A percentile compares a stretch with the other conserved stretches of the same genome.
Evolutionary conservation across 306 rosid genomes (phyloP).

Genomic region (Dicorynia guianensis): DNA sequence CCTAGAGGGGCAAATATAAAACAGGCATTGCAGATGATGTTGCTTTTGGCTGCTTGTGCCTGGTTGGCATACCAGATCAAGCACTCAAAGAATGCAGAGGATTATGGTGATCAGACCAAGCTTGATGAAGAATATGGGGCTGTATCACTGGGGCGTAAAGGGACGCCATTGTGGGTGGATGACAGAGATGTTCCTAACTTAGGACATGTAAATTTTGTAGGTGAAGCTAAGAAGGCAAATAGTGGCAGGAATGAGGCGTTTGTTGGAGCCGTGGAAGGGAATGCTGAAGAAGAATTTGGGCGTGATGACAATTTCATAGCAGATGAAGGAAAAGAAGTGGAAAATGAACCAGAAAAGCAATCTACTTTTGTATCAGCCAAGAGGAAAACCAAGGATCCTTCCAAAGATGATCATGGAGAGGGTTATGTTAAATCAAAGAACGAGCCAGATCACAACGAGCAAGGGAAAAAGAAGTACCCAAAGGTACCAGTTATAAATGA

Average conservation of each 20-base stretch:
- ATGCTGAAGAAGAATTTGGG: constrained; percentile 17
- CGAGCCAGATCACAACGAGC: constrained; percentile 7
- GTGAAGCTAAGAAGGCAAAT: constrained; percentile 16
- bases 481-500: not conserved
- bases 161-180: constrained; percentile 14
- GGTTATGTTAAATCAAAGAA: too few relatives aligned
- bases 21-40: constrained; percentile 44
- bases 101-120: constrained; percentile 16
- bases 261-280: constrained; percentile 24
- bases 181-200: constrained; percentile 32
- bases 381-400: not conserved
- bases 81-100: constrained; percentile 28
- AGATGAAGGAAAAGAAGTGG: constrained; percentile 31
- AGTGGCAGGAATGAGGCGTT: constrained; percentile 24
- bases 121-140: constrained; percentile 18
- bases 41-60: constrained; percentile 47
- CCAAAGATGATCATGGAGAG: not conserved
- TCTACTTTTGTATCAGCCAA: not conserved
- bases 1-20: constrained; percentile 47
- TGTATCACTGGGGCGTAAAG: constrained; percentile 46
- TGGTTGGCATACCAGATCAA: constrained; percentile 58
- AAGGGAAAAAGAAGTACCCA: constrained; percentile 10
- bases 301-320: constrained; percentile 1
- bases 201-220: constrained; percentile 32
- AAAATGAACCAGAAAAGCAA: constrained; percentile 30